Evolutionary conservation across 2,329 filamentous ascomycete species (phyloP), one percentile per base, ranked within the genome.

Genomic region (Fusarium sp.): DNA sequence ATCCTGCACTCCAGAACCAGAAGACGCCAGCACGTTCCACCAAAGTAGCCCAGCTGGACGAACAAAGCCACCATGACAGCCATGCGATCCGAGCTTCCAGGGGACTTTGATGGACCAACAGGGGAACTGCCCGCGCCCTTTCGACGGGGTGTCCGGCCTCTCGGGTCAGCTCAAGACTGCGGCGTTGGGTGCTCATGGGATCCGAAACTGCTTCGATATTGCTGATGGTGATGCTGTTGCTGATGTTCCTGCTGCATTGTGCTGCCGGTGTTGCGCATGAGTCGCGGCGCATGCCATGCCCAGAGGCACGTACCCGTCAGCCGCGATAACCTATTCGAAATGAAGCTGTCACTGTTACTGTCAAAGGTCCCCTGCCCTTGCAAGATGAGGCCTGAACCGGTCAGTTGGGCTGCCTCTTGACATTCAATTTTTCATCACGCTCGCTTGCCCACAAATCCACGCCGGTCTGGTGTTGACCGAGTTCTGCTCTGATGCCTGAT

Each of bases 351-450:
- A 31, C 29, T 6, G 24, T 27, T 6, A 27, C n/a, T 29, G 27
- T 29, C 27, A 29, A 61, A 64, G 41, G 29, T 39, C 62, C 74
- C 74, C 61, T 67, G 76, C 64, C 76, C 76, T 65, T 78, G 76
- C 68, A 68, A 63, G 48, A 58, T 70, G 64, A 77, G 61, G 68
- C 76, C 76, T 78, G 76, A 78, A 75, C 74, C 67, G 64, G 76
- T 74, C 68, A 59, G 68, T 74, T 78, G 76, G 67, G 72, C 73
- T 76, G 68, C 67, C 33, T 65, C 57, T 56, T 31, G 29, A 45
- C 57, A 63, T 52, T 6, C 24, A 27, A 27, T 29, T 41, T 18
- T 14, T 18, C 22, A 43, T 56, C 35, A 37, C 35, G 33, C 31
- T 64, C 45, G n/a, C 24, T 39, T 35, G 33, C 31, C 45, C 29